Conservation (phyloP, 1,284 basidiomycete genomes). For the Singerocomus rubriflavus region DNA sequence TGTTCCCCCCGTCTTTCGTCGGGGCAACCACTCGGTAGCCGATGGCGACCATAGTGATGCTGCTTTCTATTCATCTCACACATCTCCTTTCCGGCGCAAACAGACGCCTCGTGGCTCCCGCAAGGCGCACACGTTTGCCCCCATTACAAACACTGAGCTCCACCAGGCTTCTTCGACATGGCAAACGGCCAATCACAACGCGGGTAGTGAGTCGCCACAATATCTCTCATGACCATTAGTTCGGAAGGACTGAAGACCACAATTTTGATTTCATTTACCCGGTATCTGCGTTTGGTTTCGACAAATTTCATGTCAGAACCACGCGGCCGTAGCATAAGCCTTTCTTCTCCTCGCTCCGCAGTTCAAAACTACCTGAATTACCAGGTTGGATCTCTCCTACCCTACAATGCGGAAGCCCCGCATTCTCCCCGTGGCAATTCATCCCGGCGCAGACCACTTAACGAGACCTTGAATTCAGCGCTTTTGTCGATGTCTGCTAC, state of each 20-base stretch:
- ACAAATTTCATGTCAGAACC: conserved; percentile 27
- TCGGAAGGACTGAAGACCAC: conserved; percentile 19
- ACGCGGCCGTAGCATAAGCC: conserved; percentile 35
- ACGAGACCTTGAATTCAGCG: conserved; percentile 23
- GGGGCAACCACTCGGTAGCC: conserved; percentile 17
- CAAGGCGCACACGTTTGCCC: conserved; percentile 34
- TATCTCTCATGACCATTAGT: conserved; percentile 13
- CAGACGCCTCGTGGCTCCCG: conserved; percentile 29
- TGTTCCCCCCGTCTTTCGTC: conserved; percentile 21
- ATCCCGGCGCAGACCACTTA: conserved; percentile 23
- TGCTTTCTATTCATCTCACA: conserved; percentile 15
- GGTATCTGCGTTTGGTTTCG: conserved; percentile 16
- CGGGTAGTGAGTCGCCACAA: conserved; percentile 27
- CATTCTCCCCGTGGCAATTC: conserved; percentile 28
- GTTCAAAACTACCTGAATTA: conserved; percentile 19
- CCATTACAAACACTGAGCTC: conserved; percentile 33
- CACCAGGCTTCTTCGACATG: conserved; percentile 27
- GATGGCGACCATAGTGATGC: conserved; percentile 15
- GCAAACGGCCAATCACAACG: conserved; percentile 26
- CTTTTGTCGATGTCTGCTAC: conserved; percentile 22
- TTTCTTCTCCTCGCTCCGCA: conserved; percentile 33
- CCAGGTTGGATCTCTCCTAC: conserved; percentile 19
- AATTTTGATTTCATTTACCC: conserved; percentile 18
- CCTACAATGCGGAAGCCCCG: conserved; percentile 35
- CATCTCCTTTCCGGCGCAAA: conserved; percentile 23